Percentiles rank a stretch among this genome's conserved stretches.
Evolutionary conservation across 2,329 filamentous ascomycete genomes (phyloP).

Genomic region (Nothophaeocryptopus gaeumannii): DNA sequence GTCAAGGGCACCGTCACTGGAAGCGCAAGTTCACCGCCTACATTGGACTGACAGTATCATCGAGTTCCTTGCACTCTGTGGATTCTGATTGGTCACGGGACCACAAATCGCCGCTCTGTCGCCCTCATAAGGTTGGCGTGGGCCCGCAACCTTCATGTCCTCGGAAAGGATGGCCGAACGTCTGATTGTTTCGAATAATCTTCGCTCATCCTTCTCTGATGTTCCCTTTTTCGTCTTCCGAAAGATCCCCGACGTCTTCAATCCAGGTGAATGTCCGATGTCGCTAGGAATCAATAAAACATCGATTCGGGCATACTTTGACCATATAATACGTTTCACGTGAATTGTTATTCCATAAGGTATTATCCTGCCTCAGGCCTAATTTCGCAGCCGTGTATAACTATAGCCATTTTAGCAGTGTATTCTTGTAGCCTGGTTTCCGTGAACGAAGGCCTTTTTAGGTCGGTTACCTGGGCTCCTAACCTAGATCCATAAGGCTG

Average conservation of each 20-base stretch:
- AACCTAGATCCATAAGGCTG: too few species aligned
- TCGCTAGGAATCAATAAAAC: too few species aligned
- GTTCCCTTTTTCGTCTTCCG: constrained; percentile 6
- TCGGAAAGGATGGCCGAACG: not conserved
- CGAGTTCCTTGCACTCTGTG: not conserved
- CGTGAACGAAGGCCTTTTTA: too few species aligned
- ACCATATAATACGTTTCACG: too few species aligned
- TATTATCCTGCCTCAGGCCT: too few species aligned
- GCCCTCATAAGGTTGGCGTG: constrained; percentile 2
- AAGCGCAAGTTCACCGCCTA: constrained; percentile 3
- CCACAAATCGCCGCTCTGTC: not conserved
- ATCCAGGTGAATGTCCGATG: not conserved
- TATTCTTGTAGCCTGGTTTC: too few species aligned
- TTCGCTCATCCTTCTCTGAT: constrained; percentile 5
- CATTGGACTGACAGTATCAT: not conserved
- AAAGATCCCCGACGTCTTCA: constrained; percentile 5
- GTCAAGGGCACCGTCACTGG: too few species aligned
- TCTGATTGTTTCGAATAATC: not conserved
- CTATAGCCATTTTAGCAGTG: too few species aligned
- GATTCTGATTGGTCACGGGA: not conserved
- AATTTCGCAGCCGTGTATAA: too few species aligned
- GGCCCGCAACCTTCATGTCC: not conserved
- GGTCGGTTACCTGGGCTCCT: too few species aligned
- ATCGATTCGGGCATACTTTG: too few species aligned
- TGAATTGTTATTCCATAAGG: too few species aligned